Evolutionary conservation across 352 stramenopile genomes (phyloP), one percentile per base, ranked within the genome.

Genomic region (Phytophthora ohioensis): DNA sequence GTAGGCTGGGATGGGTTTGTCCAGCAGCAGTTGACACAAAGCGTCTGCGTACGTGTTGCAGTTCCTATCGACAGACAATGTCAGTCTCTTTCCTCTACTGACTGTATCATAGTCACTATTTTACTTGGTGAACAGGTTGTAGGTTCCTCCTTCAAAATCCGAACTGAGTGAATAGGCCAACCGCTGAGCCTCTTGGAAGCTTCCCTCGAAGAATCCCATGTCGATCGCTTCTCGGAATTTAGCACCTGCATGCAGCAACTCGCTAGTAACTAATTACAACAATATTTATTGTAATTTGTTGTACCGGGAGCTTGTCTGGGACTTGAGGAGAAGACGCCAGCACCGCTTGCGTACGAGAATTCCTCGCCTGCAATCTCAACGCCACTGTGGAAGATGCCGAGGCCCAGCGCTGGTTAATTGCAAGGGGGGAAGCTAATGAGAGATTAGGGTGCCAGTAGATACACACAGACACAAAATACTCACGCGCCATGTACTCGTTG

Each of bases 1-100:
- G 79, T 98, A 96, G 36, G 79, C 66, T 5, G 95, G 95, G 58
- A 98, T 97, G 11, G 82, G 72, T 32, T 84, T 87, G 32, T 69
- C 69, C 52, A 98, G 65, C 31, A 99, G 82, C 47, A 91, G 69
- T 59, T 90, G 93, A 46, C 88, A 93, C 15, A 92, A 70, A 30
- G 79, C 91, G 76, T 98, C 95, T 12, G 92, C 87, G 80, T 98
- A 99, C 67, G 95, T 83, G 78, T 99, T 99, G 81, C 95, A 99
- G 77, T 99, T 99, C 73, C 84, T 77, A 58, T 41, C 6, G 11
- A 39, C 35, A 52, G 42, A 42, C 35, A 56, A 13, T 4, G 42
- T 66, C 6, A 58, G 36, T 43, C n/a, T 53, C 48, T 12, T 8
- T 35, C 15, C 27, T 62, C 41, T 34, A 35, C 5, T 49, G 15